Evolutionary conservation across 2,329 filamentous ascomycete genomes (phyloP), one percentile per base, ranked within the genome.

Genomic region (Ophiosphaerella korrae): DNA sequence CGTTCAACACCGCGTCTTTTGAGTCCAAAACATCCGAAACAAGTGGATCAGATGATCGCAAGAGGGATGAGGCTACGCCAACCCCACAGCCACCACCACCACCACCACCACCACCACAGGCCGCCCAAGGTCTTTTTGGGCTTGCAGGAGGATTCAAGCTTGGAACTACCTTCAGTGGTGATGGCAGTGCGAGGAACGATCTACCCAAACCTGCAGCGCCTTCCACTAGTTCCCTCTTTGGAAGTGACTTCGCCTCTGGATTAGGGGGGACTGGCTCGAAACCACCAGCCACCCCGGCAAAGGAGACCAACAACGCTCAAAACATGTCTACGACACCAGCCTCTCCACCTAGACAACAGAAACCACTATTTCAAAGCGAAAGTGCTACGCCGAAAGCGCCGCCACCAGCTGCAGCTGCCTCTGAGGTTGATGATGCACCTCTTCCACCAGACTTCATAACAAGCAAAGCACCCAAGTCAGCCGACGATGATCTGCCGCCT

Each of bases 121-220:
- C 40, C 48, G 18, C 63, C 32, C 55, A 64, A 42, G 67, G 68
- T 29, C 51, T 75, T 6, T 74, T 71, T 32, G 69, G 70, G 36
- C 61, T 62, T 49, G 57, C 56, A 45, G 63, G 62, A 13, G 80
- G 83, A 0, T 90, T 90, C 74, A 87, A 88, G 60, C 77, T 90
- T 13, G 81, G 82, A 34, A 86, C 84, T 26, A 86, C 83, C 1
- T 91, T 90, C 74, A 84, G 86, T 63, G 79, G 80, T 7, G 87
- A 89, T 57, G 80, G 82, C 5, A 79, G 80, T 38, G 78, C 82
- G 1, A 85, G 84, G 50, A 81, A 88, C 21, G 84, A 87, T 50
- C 73, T 80, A 32, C 78, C 81, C 7, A 82, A 82, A 54, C 75
- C 81, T 13, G 67, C 73, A 18, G 68, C 71, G 18, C 70, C 71